phyloP scores from a whole-genome alignment of 2,329 filamentous ascomycete genomes.

The Nemania sp. region DNA sequence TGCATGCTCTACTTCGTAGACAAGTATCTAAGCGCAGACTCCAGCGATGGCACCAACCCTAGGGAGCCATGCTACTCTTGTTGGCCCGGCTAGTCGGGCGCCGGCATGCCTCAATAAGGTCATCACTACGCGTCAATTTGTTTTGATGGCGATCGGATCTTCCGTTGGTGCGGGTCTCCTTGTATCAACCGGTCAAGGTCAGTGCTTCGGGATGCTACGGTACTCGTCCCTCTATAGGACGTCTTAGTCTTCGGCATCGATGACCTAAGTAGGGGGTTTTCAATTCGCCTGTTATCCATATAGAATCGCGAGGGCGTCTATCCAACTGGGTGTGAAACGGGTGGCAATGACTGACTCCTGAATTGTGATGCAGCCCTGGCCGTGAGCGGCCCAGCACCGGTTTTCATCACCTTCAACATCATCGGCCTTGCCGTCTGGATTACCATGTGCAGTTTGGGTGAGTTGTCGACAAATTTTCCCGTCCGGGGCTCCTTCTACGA shows the following conservation, averaged over 20 bases:
- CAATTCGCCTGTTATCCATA: background rate
- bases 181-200: conserved; percentile 36
- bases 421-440: conserved; percentile 41
- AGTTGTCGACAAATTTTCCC: conserved; percentile 39
- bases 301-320: background rate
- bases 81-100: background rate
- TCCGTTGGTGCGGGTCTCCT: conserved; percentile 45
- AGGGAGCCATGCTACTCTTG: background rate
- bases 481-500: conserved; percentile 45
- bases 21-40: background rate
- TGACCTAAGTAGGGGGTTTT: background rate
- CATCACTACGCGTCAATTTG: conserved; percentile 43
- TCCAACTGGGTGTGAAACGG: background rate
- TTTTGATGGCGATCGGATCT: conserved; percentile 42
- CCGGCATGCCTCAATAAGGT: conserved; percentile 26
- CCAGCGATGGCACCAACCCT: background rate
- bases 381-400: conserved; percentile 38
- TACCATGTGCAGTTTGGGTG: conserved; percentile 35
- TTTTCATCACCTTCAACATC: conserved; percentile 40
- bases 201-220: background rate
- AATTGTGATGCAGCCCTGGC: conserved; percentile 30
- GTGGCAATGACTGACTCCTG: background rate
- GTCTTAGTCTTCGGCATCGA: background rate
- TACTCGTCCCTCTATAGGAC: background rate
- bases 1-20: background rate